Base-by-base conservation (phyloP, 176 grass and related monocot genomes). In the Bonia amplexicaulis region DNA sequence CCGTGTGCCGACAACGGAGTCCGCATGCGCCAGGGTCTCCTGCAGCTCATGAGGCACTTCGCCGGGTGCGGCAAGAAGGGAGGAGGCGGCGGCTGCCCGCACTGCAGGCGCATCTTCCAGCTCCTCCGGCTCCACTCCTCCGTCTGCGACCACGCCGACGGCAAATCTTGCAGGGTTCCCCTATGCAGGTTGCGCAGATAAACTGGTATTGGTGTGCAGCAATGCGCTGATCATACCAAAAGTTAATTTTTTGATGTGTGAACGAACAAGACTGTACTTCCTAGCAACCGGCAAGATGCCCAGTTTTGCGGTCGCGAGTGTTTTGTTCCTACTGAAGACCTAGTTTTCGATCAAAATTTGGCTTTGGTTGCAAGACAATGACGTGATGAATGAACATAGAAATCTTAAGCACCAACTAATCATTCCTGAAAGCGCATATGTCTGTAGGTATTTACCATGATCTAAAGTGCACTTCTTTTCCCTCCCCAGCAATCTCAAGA, bases 41-140 rank as follows among this genome's bases (percentile, higher is more conserved):
- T 85, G 48, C 83, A 80, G 57, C 88, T 94, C 48, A 42, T 89
- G 65, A 84, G 83, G 15, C 94, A 94, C 76, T 73, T 94, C 27
- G 76, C 87, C 35, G 71, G 66, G 11, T 97, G 94, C 71, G 57
- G 52, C 48, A 88, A 76, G 67, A 88, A 70, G 25, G 63, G 63
- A 6, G 61, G 39, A 23, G 35, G 39, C 8, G 31, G 22, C 42
- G 79, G 90, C 49, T 97, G 92, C 88, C 76, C 79, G 40, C 90
- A 77, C 33, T 97, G 94, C 90, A 74, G 74, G 73, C 80, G 86
- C 42, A 85, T 80, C 59, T 53, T 78, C 39, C 85, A 90, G 87
- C 86, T 97, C 26, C 90, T 92, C 51, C 88, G 88, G 10, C 94
- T 97, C 22, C 94, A 97, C 82, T 89, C 94, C 62, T 87, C 92